These are phyloP conservation scores for Dryas drummondii DNA, from an alignment of 306 rosid genomes.

Conservation along the genomic window DNA sequence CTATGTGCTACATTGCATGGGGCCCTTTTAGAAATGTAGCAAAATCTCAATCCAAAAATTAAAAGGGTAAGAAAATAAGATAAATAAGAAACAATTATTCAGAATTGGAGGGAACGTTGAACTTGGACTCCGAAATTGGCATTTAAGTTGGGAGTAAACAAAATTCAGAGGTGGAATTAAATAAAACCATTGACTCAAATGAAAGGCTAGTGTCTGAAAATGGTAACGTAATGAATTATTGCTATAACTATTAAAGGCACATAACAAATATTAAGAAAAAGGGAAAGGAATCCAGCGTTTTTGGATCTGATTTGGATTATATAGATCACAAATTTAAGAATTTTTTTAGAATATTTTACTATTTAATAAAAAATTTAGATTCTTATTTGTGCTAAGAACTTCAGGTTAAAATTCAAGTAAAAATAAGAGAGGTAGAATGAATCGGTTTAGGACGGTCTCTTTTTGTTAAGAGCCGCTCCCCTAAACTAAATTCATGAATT, in stretches of 20 bases:
- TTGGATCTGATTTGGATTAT: too few species aligned
- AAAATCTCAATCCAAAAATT: neutral
- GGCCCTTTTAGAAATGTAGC: neutral
- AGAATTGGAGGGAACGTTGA: constrained; percentile 3
- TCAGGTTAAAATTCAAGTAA: too few species aligned
- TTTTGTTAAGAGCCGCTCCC: neutral
- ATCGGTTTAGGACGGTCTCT: too few species aligned
- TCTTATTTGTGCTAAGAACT: too few species aligned
- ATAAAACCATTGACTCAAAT: neutral
- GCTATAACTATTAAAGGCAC: too few species aligned
- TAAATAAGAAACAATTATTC: neutral
- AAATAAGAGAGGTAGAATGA: too few species aligned
- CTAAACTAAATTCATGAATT: neutral
- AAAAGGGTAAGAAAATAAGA: neutral
- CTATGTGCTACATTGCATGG: neutral
- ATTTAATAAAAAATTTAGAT: too few species aligned
- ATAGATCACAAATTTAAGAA: too few species aligned
- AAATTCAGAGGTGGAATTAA: neutral
- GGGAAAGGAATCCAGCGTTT: too few species aligned
- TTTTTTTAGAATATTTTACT: too few species aligned
- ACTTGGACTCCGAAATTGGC: constrained; percentile 3
- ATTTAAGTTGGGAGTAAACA: neutral
- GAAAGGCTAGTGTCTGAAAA: neutral
- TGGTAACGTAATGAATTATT: neutral
- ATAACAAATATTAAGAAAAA: too few species aligned